These are phyloP conservation scores for Picea glauca DNA, from an alignment of 75 land plant genomes.

Conservation along the genomic window DNA sequence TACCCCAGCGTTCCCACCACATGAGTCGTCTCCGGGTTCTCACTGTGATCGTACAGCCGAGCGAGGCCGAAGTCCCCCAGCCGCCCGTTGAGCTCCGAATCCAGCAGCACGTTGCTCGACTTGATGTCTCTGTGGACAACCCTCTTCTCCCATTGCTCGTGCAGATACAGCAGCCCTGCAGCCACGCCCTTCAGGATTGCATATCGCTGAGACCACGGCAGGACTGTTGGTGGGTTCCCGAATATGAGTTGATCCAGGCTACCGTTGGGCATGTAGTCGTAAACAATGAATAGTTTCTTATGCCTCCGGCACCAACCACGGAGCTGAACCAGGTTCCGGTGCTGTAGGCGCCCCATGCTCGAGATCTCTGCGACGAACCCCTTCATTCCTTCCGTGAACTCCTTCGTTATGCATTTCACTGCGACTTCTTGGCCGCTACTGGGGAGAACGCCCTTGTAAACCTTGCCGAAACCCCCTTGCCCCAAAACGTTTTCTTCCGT, in stretches of 20 bases:
- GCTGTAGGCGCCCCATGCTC: constrained; percentile 25
- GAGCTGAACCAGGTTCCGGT: constrained; percentile 27
- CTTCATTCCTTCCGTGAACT: constrained; percentile 20
- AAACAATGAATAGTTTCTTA: constrained; percentile 24
- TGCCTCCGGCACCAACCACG: constrained; percentile 31
- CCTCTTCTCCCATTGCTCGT: constrained; percentile 22
- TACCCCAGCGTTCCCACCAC: constrained; percentile 37
- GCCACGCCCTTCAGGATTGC: constrained; percentile 46
- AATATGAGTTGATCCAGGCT: constrained; percentile 24
- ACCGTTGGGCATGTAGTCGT: constrained; percentile 27
- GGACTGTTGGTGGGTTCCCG: not conserved
- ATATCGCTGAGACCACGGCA: constrained; percentile 43
- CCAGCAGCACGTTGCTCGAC: constrained; percentile 29
- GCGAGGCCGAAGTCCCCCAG: constrained; percentile 44
- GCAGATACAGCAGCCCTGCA: constrained; percentile 24
- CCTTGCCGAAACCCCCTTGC: constrained; percentile 21
- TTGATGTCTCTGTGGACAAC: constrained; percentile 31
- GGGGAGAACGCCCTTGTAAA: constrained; percentile 24
- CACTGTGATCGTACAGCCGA: constrained; percentile 25
- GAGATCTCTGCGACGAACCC: constrained; percentile 24
- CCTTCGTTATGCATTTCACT: constrained; percentile 23
- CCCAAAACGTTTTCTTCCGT: constrained; percentile 13
- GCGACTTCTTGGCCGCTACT: constrained; percentile 4
- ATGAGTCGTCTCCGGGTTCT: constrained; percentile 19
- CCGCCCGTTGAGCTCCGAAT: constrained; percentile 25